A percentile compares a stretch with the other conserved stretches of the same genome.
phyloP scores from a whole-genome alignment of 2,329 filamentous ascomycete genomes.

The Cadophora sp. region DNA sequence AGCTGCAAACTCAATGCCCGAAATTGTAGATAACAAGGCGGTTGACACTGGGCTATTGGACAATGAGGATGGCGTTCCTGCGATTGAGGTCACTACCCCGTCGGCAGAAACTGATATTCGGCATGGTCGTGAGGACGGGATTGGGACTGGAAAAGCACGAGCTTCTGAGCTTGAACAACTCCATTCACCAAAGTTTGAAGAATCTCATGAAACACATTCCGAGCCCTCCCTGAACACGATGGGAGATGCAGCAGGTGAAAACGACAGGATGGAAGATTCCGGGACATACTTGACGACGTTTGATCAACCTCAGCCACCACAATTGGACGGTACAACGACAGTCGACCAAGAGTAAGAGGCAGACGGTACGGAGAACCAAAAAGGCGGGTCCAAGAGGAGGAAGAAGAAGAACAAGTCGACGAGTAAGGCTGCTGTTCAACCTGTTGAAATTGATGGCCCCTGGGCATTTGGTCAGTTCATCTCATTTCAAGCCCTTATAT shows the following conservation, averaged over 20 bases:
- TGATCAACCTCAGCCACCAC: not conserved
- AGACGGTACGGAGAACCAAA: not conserved
- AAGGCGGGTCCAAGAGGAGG: not conserved
- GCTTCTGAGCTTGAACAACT: not conserved
- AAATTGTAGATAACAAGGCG: not conserved
- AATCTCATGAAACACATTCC: not conserved
- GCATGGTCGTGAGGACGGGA: not conserved
- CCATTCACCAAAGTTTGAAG: not conserved
- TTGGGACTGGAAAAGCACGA: not conserved
- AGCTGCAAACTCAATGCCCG: too few relatives aligned
- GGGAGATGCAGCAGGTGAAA: not conserved
- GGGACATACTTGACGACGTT: not conserved
- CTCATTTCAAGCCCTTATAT: not conserved
- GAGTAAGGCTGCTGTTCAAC: not conserved
- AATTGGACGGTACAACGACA: not conserved
- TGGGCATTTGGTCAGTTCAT: slow-evolving; percentile 10
- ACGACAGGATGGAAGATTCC: not conserved
- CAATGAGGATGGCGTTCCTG: not conserved
- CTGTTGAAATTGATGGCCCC: not conserved
- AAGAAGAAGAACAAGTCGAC: slow-evolving; percentile 5
- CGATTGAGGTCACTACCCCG: not conserved
- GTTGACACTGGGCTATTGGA: not conserved
- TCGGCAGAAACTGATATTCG: not conserved
- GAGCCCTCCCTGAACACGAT: not conserved
- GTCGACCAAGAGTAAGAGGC: not conserved